Evolutionary conservation across 2,329 filamentous ascomycete genomes (phyloP).

Genomic region (Penicillium rolfsii): DNA sequence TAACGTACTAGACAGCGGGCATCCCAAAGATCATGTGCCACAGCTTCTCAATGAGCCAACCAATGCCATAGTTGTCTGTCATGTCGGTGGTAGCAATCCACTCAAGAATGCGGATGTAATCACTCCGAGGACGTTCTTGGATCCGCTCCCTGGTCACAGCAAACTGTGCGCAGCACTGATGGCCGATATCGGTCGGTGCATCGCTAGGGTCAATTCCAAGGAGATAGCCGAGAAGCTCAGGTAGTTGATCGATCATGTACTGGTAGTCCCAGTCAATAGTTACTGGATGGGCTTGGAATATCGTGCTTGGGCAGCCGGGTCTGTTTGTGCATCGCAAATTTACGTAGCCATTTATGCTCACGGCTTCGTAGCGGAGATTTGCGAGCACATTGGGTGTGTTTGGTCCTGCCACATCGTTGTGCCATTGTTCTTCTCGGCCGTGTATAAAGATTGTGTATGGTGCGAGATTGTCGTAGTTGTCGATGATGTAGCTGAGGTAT

Average conservation of each 20-base stretch:
- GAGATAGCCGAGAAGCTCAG: background rate
- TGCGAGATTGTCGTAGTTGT: slow-evolving; percentile 62
- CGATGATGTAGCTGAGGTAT: slow-evolving; percentile 65
- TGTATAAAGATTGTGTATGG: slow-evolving; percentile 66
- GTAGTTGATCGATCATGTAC: slow-evolving; percentile 3
- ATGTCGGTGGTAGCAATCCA: slow-evolving; percentile 34
- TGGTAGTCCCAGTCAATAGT: background rate
- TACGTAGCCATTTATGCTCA: slow-evolving; percentile 44
- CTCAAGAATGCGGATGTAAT: slow-evolving; percentile 39
- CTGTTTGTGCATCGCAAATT: slow-evolving; percentile 44
- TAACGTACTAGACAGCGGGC: slow-evolving; percentile 21
- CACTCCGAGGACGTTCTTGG: slow-evolving; percentile 28
- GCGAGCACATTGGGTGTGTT: slow-evolving; percentile 34
- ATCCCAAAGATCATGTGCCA: slow-evolving; percentile 27
- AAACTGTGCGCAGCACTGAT: slow-evolving; percentile 43
- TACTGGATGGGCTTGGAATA: slow-evolving; percentile 30
- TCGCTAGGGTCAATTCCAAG: slow-evolving; percentile 8
- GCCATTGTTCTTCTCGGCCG: slow-evolving; percentile 60
- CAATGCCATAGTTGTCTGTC: slow-evolving; percentile 22
- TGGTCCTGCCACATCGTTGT: slow-evolving; percentile 55
- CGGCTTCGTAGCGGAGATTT: slow-evolving; percentile 23
- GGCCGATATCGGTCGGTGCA: slow-evolving; percentile 35
- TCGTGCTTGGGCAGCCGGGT: slow-evolving; percentile 45
- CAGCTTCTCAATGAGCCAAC: slow-evolving; percentile 25
- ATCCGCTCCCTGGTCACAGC: slow-evolving; percentile 39